phyloP scores from a whole-genome alignment of 192 early-diverging fungal species.

The Gonapodya prolifera region DNA sequence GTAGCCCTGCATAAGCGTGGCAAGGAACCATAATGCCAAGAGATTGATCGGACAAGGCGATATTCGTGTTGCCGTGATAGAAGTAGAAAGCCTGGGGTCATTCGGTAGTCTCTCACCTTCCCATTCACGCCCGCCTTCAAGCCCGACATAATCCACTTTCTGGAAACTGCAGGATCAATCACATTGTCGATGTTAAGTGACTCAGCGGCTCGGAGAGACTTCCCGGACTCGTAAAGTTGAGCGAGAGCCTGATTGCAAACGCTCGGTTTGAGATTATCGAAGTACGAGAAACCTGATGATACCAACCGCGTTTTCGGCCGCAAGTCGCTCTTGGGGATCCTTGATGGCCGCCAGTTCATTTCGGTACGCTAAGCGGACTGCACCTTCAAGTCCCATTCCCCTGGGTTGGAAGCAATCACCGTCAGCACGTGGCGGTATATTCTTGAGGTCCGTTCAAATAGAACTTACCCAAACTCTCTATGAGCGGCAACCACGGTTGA shows the following conservation, averaged over 20 bases:
- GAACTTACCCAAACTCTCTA: neutral
- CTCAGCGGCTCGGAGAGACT: neutral
- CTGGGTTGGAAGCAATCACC: neutral
- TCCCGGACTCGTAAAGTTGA: neutral
- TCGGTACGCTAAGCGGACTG: slow-evolving; percentile 16
- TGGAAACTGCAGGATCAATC: slow-evolving; percentile 20
- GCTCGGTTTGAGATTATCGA: neutral
- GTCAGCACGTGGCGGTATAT: no score
- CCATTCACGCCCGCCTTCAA: slow-evolving; percentile 4
- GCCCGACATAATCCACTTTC: slow-evolving; percentile 15
- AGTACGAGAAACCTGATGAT: neutral
- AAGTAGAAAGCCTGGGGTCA: no score
- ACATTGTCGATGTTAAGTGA: slow-evolving; percentile 19
- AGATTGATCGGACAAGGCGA: neutral
- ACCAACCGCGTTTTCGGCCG: slow-evolving; percentile 1
- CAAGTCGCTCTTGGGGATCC: slow-evolving; percentile 9
- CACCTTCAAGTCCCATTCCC: slow-evolving; percentile 19
- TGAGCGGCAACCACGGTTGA: no score
- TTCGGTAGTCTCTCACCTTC: neutral
- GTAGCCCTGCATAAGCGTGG: neutral
- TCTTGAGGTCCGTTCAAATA: no score
- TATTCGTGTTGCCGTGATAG: no score
- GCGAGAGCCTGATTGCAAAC: neutral
- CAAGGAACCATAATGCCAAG: neutral
- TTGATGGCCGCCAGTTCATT: slow-evolving; percentile 12